Evolutionary conservation across 805 yeast species (phyloP).

Genomic region (Starmerella bombi): DNA sequence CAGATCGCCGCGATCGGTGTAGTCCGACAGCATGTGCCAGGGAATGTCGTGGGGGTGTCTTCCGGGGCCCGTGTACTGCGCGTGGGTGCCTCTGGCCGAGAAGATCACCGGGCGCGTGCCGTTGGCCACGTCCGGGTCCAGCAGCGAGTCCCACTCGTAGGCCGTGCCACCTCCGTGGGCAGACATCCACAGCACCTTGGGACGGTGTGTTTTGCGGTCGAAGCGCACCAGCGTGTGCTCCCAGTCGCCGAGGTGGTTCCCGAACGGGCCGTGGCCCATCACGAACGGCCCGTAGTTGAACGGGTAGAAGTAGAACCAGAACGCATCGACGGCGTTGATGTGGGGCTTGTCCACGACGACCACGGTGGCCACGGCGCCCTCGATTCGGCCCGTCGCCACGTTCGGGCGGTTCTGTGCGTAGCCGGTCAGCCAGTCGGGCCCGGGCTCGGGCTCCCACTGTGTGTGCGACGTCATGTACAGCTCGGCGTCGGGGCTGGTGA

Average conservation of each 20-base stretch:
- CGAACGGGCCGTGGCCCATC: constrained; percentile 96
- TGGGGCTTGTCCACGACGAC: constrained; percentile 85
- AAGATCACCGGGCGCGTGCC: constrained; percentile 58
- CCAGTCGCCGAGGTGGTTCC: constrained; percentile 97
- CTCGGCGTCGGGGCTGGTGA: constrained; percentile 26
- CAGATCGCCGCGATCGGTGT: constrained; percentile 85
- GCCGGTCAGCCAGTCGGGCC: constrained; percentile 68
- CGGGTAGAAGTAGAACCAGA: constrained; percentile 91
- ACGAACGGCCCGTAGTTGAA: constrained; percentile 93
- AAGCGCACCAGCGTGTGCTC: constrained; percentile 85
- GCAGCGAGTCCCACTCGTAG: constrained; percentile 61
- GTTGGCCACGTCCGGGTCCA: constrained; percentile 26
- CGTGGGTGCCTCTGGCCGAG: constrained; percentile 93
- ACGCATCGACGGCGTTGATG: constrained; percentile 66
- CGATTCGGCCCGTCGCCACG: constrained; percentile 54
- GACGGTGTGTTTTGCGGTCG: constrained; percentile 47
- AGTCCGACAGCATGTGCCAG: constrained; percentile 77
- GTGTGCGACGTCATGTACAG: constrained; percentile 51
- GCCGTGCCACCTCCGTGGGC: constrained; percentile 98
- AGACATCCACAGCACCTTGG: constrained; percentile 84
- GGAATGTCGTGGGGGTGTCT: constrained; percentile 94
- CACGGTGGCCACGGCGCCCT: constrained; percentile 65
- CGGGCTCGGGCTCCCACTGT: constrained; percentile 52
- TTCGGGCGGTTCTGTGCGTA: constrained; percentile 45
- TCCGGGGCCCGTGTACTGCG: constrained; percentile 91